Evolutionary conservation across 768 basidiomycete genomes (phyloP).

Genomic region (Serendipita sp.): DNA sequence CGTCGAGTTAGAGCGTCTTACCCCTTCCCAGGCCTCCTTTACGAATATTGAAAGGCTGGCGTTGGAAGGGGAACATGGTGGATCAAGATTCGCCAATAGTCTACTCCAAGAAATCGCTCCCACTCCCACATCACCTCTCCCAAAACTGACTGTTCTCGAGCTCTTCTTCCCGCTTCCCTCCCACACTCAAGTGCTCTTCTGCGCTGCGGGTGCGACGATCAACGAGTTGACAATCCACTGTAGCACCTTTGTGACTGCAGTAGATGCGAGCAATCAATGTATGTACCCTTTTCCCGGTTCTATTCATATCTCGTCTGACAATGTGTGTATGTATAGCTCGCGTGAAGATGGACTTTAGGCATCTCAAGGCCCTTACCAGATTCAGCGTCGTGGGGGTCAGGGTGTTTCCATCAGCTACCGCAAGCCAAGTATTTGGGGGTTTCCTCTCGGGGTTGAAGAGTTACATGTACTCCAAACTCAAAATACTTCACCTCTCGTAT

Average conservation of each 20-base stretch:
- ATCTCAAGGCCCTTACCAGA: not conserved
- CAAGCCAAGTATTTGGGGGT: not conserved
- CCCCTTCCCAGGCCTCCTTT: no score
- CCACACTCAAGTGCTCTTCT: not conserved
- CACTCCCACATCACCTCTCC: not conserved
- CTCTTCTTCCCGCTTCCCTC: not conserved
- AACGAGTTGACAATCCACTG: not conserved
- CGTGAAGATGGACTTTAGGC: not conserved
- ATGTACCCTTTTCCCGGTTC: not conserved
- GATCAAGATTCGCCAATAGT: not conserved
- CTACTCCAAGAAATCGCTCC: not conserved
- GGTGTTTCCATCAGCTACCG: not conserved
- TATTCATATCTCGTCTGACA: not conserved
- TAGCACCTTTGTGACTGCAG: not conserved
- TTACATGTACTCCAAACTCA: not conserved
- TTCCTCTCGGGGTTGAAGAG: not conserved
- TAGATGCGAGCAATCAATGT: not conserved
- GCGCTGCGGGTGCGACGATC: not conserved
- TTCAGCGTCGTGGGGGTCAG: not conserved
- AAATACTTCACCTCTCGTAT: not conserved
- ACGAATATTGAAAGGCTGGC: not conserved
- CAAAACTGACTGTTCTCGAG: not conserved
- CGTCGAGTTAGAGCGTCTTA: no score
- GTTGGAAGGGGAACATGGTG: not conserved
- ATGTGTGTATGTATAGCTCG: not conserved